phyloP scores from a whole-genome alignment of 352 stramenopile genomes.

The Globisporangium rhizosaccharum region DNA sequence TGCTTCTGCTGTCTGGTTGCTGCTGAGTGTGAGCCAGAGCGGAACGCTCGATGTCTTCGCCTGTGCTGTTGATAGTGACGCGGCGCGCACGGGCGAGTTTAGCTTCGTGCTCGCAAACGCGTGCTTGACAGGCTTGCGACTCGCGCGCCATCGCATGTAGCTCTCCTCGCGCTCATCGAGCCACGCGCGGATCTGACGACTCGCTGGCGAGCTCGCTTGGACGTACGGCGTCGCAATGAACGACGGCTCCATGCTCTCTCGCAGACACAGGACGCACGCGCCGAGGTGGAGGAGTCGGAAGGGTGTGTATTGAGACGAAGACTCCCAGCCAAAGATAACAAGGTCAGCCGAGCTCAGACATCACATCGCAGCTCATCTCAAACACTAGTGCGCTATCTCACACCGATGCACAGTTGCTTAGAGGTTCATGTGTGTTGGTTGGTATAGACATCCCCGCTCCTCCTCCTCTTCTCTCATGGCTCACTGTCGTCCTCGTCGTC shows the following conservation, averaged over 20 bases:
- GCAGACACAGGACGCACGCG: too few relatives aligned
- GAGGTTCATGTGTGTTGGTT: too few relatives aligned
- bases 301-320: too few relatives aligned
- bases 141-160: slow-evolving; percentile 36
- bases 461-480: too few relatives aligned
- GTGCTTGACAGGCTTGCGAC: slow-evolving; percentile 35
- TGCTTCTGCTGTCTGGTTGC: slow-evolving; percentile 6
- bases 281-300: not conserved
- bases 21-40: slow-evolving; percentile 15
- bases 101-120: slow-evolving; percentile 45
- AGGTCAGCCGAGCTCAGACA: too few relatives aligned
- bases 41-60: slow-evolving; percentile 11
- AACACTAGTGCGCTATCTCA: not conserved
- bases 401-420: not conserved
- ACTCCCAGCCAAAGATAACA: too few relatives aligned
- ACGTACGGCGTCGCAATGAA: slow-evolving; percentile 54
- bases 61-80: not conserved
- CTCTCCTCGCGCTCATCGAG: slow-evolving; percentile 44
- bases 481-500: too few relatives aligned
- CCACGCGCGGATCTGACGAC: slow-evolving; percentile 38
- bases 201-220: slow-evolving; percentile 26
- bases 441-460: too few relatives aligned
- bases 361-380: too few relatives aligned
- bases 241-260: slow-evolving; percentile 32
- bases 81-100: slow-evolving; percentile 31